phyloP scores from a whole-genome alignment of 768 basidiomycete genomes.

The Termitomyces sp. region DNA sequence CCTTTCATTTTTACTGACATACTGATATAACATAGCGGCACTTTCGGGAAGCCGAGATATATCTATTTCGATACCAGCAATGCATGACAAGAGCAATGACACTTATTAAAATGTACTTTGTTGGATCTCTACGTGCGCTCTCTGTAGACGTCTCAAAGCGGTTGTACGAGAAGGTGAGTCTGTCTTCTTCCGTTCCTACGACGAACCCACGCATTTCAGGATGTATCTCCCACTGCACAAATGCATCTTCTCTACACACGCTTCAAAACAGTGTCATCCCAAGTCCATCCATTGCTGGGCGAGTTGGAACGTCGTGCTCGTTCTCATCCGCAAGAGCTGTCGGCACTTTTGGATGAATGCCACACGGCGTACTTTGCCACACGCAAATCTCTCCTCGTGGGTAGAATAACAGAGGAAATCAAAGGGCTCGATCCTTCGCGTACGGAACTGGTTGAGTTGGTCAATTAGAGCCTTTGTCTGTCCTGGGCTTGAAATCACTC shows the following conservation, averaged over 20 bases:
- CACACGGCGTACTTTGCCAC: conserved; percentile 77
- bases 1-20: background rate
- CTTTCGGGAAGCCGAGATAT: conserved; percentile 89
- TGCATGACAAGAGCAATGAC: conserved; percentile 99
- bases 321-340: conserved; percentile 80
- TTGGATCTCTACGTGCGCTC: conserved; percentile 75
- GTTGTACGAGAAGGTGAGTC: conserved; percentile 63
- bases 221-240: conserved; percentile 75
- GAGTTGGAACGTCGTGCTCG: conserved; percentile 81
- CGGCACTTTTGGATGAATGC: conserved; percentile 78
- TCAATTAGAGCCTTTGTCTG: conserved; percentile 23
- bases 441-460: conserved; percentile 86
- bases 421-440: conserved; percentile 70
- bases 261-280: conserved; percentile 66
- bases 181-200: background rate
- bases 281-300: conserved; percentile 70
- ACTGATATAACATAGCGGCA: conserved; percentile 52
- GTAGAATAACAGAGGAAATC: conserved; percentile 77
- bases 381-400: conserved; percentile 66
- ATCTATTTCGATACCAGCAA: conserved; percentile 95
- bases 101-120: conserved; percentile 94
- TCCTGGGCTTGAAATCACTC: background rate
- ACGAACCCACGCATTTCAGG: conserved; percentile 32
- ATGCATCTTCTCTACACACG: conserved; percentile 87
- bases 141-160: conserved; percentile 73